Percentiles rank a stretch among this genome's conserved stretches.
Conservation (phyloP, 129 eudicot species). For the Saussurea involucrata region DNA sequence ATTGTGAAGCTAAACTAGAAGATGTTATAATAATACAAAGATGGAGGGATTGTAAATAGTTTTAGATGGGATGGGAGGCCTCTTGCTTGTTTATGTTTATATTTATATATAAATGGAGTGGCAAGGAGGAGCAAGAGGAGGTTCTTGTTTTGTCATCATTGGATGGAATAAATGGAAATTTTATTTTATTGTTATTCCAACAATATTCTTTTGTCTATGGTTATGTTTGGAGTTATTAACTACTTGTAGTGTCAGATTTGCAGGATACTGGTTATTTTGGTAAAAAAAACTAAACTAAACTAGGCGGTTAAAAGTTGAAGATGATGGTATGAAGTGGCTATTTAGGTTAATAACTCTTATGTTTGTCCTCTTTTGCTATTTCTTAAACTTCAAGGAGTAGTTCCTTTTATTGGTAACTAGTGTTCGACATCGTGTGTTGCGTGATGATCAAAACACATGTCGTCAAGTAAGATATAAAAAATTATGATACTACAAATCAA, state of each 20-base stretch:
- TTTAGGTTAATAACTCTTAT: too few species aligned
- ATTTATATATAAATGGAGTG: background rate
- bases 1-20: constrained; percentile 36
- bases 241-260: too few species aligned
- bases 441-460: too few species aligned
- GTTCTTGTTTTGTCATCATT: background rate
- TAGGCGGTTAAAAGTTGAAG: too few species aligned
- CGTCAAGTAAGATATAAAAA: too few species aligned
- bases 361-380: background rate
- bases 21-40: background rate
- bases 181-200: background rate
- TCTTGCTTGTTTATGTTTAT: constrained; percentile 20
- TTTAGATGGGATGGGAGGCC: constrained; percentile 8
- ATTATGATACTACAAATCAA: too few species aligned
- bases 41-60: constrained; percentile 23
- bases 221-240: too few species aligned
- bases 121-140: background rate
- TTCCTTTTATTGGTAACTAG: too few species aligned
- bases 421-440: too few species aligned
- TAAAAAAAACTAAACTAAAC: too few species aligned
- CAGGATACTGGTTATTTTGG: too few species aligned
- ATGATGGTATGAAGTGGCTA: too few species aligned
- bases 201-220: background rate
- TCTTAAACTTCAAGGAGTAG: background rate
- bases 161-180: background rate